Evolutionary conservation across 2,329 filamentous ascomycete genomes (phyloP), one percentile per base, ranked within the genome.

Genomic region (Alternaria metachromatica): DNA sequence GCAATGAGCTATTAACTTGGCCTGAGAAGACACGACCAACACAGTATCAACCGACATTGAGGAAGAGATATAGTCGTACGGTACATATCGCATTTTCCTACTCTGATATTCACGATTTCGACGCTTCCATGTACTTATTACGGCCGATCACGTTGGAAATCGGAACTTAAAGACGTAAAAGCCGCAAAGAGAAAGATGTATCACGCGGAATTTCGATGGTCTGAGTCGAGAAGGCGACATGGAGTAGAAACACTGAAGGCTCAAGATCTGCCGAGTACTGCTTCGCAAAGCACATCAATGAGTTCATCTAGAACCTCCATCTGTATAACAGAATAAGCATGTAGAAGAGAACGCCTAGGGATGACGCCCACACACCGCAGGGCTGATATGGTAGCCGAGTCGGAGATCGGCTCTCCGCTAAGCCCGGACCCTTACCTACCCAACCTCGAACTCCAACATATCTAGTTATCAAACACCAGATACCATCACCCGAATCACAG

Each of bases 401-500:
- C 60, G 60, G 60, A 58, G 55, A 44, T 62, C 60, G 60, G 60
- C 60, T 62, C 60, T 62, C 60, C 60, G 60, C 60, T 58, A 62
- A 62, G 33, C 33, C 60, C 60, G 55, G 55, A 20, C 46, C 59
- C 46, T 62, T n/a, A 56, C 20, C 41, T 28, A 41, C n/a, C 37
- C 20, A 53, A 41, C 49, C 30, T 53, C 20, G 28, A 37, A 23
- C 20, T 53, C 49, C 44, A 56, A 23, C 43, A 56, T 15, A 33
- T 4, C 30, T 33, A 33, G 30, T 4, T 4, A 33, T 56, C 23
- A 20, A 26, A 48, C 8, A 18, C 25, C 25, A 51, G 18, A 25
- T 37, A 45, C 11, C 25, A 26, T 25, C 21, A 25, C n/a, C 12
- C 10, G 9, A 10, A 25, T 28, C 43, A 30, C 23, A 60, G 12